Base-by-base conservation (phyloP, 2,329 filamentous ascomycete species). In the Diplocarpon rosae region DNA sequence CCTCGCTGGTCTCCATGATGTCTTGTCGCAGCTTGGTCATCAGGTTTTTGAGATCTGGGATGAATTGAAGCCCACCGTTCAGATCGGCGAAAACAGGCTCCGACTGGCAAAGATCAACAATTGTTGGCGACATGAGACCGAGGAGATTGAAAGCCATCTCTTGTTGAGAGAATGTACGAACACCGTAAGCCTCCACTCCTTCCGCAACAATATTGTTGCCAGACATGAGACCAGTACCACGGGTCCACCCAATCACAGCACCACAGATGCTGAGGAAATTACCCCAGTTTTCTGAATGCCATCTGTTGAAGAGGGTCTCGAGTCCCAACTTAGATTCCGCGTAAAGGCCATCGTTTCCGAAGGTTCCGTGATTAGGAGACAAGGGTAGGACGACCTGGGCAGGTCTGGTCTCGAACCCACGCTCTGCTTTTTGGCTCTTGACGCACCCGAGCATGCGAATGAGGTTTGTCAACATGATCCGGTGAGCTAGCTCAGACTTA, bases 71-170 rank as follows among this genome's bases (percentile, higher is more conserved):
- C 56, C 92, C 93, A 62, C 93, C 92, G 68, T 98, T 98, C 42
- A 98, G 73, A 66, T 98, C 92, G 51, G 92, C 92, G 67, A 92
- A 96, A 48, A 98, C 88, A 10, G 92, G 93, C 69, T 96, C 87
- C 36, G 78, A 73, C 69, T 98, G 92, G 73, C 92, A 98, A 35
- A 98, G 77, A 62, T 98, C 88, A 56, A 95, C 89, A 58, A 98
- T 85, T 24, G 82, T 76, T 31, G 92, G 89, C 1, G 89, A 85
- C 92, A 98, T 95, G 42, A 98, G 77, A 56, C 92, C 90, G 36
- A 98, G 78, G 54, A 98, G 69, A 68, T 98, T 98, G 75, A 98
- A 98, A 13, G 92, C 92, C 92, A 98, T 98, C 67, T 98, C 92
- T 64, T 95, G 88, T 69, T 96, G 92, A 9, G 90, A 96, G 73